Evolutionary conservation across 164 flowering plant genomes (phyloP).

Genomic region (Stephania japonica): DNA sequence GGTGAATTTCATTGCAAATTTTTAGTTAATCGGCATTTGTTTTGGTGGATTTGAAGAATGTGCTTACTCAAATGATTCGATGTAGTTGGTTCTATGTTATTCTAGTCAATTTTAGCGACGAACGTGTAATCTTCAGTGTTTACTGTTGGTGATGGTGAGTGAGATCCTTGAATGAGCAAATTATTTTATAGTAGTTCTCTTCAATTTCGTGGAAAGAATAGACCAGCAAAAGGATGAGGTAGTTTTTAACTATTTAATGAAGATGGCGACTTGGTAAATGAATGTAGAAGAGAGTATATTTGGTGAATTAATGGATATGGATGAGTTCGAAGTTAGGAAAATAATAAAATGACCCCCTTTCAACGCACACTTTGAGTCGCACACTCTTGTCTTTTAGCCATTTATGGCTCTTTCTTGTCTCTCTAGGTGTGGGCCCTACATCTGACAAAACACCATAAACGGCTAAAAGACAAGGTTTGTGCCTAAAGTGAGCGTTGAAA

Average conservation of each 20-base stretch:
- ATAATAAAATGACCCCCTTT: too few species aligned
- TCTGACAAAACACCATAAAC: too few species aligned
- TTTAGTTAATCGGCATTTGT: not conserved
- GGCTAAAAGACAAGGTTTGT: too few species aligned
- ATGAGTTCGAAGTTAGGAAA: not conserved
- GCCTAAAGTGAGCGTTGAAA: too few species aligned
- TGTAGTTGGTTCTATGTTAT: not conserved
- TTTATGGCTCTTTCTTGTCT: too few species aligned
- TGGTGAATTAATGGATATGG: not conserved
- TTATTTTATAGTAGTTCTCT: not conserved
- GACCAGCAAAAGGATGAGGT: too few species aligned
- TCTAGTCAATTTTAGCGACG: not conserved
- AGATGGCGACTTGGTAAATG: not conserved
- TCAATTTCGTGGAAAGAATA: too few species aligned
- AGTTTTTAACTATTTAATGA: not conserved
- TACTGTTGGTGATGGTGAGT: not conserved
- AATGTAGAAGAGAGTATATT: not conserved
- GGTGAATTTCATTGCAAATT: conserved; percentile 24
- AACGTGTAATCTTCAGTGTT: not conserved
- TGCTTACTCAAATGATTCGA: not conserved
- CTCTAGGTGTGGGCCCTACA: too few species aligned
- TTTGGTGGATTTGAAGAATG: not conserved
- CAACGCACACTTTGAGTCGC: too few species aligned
- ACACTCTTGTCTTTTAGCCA: too few species aligned
- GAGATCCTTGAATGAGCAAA: not conserved